Conservation (phyloP, 2,329 filamentous ascomycete species). For the Phialemoniopsis sp. region DNA sequence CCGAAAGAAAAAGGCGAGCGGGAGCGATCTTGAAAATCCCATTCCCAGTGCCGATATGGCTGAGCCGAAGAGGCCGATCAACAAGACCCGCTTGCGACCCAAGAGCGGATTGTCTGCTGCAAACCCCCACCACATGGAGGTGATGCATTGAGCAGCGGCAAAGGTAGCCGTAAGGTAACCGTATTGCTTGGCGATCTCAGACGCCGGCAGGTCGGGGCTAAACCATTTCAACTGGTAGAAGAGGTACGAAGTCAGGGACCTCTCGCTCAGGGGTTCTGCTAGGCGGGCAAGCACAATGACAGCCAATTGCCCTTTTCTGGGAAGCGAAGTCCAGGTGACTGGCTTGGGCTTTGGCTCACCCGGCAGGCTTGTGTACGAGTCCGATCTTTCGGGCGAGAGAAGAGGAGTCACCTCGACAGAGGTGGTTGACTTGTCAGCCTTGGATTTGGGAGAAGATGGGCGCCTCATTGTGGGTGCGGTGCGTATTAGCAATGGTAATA, state of each 20-base stretch:
- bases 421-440: no score
- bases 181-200: constrained; percentile 11
- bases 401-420: no score
- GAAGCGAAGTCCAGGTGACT: constrained; percentile 14
- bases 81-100: constrained; percentile 66
- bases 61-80: constrained; percentile 65
- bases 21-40: constrained; percentile 65
- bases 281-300: constrained; percentile 18
- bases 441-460: no score
- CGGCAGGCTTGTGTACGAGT: no score
- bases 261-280: constrained; percentile 19
- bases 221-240: constrained; percentile 14
- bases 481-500: no score
- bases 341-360: not conserved
- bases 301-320: constrained; percentile 16
- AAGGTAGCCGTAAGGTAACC: constrained; percentile 35
- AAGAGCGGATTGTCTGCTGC: constrained; percentile 54
- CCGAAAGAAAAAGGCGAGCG: constrained; percentile 60
- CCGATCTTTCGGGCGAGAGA: no score
- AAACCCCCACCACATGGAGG: constrained; percentile 70
- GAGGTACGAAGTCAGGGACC: constrained; percentile 15
- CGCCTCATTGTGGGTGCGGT: no score
- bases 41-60: constrained; percentile 66
- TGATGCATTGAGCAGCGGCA: constrained; percentile 69
- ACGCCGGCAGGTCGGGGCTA: constrained; percentile 3